Percentiles rank a stretch among this genome's conserved stretches.
Conservation (phyloP, 2,329 filamentous ascomycete species). For the Neonectria sp. region DNA sequence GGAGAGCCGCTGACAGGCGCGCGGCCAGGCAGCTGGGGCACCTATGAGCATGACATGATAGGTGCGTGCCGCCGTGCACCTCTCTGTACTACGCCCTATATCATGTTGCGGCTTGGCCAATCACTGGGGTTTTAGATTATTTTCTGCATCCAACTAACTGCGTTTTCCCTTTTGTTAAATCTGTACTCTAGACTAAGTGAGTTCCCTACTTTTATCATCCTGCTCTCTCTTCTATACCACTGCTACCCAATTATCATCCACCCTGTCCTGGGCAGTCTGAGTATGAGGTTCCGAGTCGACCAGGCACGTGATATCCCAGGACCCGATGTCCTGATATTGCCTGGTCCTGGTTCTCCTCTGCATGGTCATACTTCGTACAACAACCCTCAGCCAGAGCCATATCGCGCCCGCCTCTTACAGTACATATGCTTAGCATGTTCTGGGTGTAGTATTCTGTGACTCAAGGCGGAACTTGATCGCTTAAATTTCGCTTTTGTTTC, state of each 20-base stretch:
- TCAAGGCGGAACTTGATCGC: background rate
- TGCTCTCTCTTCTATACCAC: too few species aligned
- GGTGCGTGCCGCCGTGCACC: background rate
- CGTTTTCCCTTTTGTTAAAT: background rate
- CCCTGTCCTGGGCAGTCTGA: too few species aligned
- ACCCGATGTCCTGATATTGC: background rate
- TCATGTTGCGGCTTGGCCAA: background rate
- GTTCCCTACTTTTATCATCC: too few species aligned
- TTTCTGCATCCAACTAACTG: background rate
- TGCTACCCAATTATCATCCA: too few species aligned
- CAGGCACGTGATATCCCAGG: too few species aligned
- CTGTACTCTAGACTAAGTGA: background rate
- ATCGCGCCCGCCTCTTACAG: background rate
- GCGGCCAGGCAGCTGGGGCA: background rate
- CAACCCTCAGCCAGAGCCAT: background rate
- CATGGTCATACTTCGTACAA: background rate
- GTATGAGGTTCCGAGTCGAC: too few species aligned
- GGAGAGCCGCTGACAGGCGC: background rate
- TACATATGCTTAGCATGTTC: background rate
- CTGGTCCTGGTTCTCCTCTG: background rate
- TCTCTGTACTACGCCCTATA: background rate
- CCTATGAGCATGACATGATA: constrained; percentile 1
- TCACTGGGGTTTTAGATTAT: background rate
- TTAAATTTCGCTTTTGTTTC: background rate
- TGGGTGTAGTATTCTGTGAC: background rate